Evolutionary conservation across 495 filamentous ascomycete genomes (phyloP).

Genomic region (Talaromyces ruber): DNA sequence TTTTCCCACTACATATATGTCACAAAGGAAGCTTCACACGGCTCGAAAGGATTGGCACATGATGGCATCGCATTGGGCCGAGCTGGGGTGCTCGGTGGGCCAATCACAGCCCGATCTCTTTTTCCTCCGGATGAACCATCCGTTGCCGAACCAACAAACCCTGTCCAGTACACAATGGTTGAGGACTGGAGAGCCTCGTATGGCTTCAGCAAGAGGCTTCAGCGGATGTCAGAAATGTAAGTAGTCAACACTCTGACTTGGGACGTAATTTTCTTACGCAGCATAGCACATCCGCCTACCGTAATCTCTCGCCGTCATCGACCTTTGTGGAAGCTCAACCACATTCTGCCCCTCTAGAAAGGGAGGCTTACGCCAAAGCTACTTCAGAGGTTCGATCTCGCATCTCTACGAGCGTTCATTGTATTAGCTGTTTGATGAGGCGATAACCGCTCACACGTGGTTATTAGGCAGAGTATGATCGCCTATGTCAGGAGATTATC

Average conservation of each 20-base stretch:
- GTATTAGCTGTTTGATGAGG: not conserved
- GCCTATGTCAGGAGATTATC: conserved; percentile 31
- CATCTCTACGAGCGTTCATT: not conserved
- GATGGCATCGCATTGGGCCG: not conserved
- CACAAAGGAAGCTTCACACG: not conserved
- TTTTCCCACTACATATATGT: not conserved
- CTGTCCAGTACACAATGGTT: not conserved
- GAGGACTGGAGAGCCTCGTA: not conserved
- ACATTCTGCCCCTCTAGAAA: conserved; percentile 30
- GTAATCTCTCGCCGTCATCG: conserved; percentile 24
- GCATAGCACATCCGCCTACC: conserved; percentile 37
- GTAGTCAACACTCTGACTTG: not conserved
- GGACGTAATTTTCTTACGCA: conserved; percentile 8
- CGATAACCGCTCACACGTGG: not conserved
- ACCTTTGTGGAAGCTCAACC: conserved; percentile 34
- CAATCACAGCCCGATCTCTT: not conserved
- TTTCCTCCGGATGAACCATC: not conserved
- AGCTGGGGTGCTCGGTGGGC: not conserved
- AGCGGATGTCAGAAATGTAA: not conserved
- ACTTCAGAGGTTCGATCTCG: conserved; percentile 25
- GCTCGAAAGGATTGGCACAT: not conserved
- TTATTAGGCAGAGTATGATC: conserved; percentile 39
- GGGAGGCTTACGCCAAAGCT: conserved; percentile 30
- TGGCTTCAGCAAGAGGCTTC: not conserved
- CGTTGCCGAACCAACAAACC: not conserved